Conservation (phyloP, 148 eudicot species). For the Simmondsia chinensis region DNA sequence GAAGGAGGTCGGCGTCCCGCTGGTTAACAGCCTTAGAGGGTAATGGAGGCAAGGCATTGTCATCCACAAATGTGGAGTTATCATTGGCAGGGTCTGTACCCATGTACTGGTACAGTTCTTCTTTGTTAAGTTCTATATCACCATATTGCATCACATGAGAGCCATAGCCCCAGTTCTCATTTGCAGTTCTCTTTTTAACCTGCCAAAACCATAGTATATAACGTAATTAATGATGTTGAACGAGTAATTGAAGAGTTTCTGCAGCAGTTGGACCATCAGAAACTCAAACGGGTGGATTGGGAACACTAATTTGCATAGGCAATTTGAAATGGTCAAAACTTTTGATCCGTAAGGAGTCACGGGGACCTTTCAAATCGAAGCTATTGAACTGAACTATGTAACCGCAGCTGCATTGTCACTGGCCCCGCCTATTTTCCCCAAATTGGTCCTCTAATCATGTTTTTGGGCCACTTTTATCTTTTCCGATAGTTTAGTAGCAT, state of each 20-base stretch:
- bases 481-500: too few relatives aligned
- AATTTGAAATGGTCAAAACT: too few relatives aligned
- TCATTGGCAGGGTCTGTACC: constrained; percentile 95
- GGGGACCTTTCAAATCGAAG: too few relatives aligned
- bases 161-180: constrained; percentile 54
- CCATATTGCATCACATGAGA: constrained; percentile 98
- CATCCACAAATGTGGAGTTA: constrained; percentile 45
- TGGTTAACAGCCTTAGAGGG: constrained; percentile 74
- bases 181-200: constrained; percentile 77
- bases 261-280: background rate
- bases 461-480: too few relatives aligned
- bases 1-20: constrained; percentile 96
- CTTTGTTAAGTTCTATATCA: constrained; percentile 51
- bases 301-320: too few relatives aligned
- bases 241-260: background rate
- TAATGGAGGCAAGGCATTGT: constrained; percentile 36
- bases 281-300: too few relatives aligned
- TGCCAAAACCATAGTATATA: constrained; percentile 5
- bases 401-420: too few relatives aligned
- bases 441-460: too few relatives aligned
- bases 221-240: background rate
- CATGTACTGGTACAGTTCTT: constrained; percentile 51
- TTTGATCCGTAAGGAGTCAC: too few relatives aligned
- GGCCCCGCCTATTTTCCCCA: too few relatives aligned
- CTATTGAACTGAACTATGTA: too few relatives aligned